Base-by-base conservation (phyloP, 2,329 filamentous ascomycete genomes). In the Aureobasidium sp. region DNA sequence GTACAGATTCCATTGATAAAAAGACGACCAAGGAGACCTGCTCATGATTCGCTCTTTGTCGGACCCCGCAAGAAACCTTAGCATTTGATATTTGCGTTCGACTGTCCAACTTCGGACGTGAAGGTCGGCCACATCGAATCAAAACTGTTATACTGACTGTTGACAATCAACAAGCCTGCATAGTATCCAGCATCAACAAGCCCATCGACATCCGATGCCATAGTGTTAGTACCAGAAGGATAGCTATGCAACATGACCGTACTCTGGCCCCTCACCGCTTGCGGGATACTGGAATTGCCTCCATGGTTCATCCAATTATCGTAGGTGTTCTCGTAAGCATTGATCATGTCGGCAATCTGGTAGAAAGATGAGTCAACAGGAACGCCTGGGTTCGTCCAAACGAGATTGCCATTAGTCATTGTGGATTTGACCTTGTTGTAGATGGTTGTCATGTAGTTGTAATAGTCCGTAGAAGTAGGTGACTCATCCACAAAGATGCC, bases 401-500 rank as follows among this genome's bases (percentile, higher is more conserved):
- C 65, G 12, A 61, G 63, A 17, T 61, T 65, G 12, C 66, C 65
- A n/a, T 55, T 37, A 2, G 59, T 64, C 34, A 63, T 59, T 41
- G 50, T 55, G 1, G 26, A 17, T 27, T 65, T 64, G 15, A 64
- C 63, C 24, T 65, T 66, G 26, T 60, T 29, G 24, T 65, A 62
- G 26, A 66, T 59, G 39, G 56, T 39, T 5, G 15, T n/a, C 67
- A 69, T 69, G 55, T 69, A 69, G n/a, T n/a, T 32, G 39, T 63
- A 32, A 29, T 63, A 51, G 7, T 52, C 48, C 29, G 43, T 39
- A 32, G 65, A 57, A 17, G 59, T 32, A 17, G 69, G 70, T 37
- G 69, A 61, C 62, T 72, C 70, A 64, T 71, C 70, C 59, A 70
- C 64, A 62, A 71, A 72, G 62, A 72, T 69, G 26, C 70, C 70